phyloP scores from a whole-genome alignment of 495 filamentous ascomycete genomes.

The Xeromyces bisporus region DNA sequence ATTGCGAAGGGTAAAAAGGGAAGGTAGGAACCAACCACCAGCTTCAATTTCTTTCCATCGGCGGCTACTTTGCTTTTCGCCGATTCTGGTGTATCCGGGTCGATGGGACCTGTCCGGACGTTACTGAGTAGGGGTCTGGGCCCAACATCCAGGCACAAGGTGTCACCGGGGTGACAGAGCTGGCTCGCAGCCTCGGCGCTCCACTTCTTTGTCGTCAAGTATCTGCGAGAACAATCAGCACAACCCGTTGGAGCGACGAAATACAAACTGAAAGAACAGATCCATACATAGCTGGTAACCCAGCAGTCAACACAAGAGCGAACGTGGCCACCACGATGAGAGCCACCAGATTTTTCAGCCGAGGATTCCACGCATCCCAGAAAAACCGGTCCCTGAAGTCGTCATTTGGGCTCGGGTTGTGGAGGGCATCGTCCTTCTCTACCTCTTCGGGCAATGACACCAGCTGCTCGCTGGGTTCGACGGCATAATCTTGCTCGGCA shows the following conservation, averaged over 20 bases:
- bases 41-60: slow-evolving; percentile 43
- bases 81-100: too few relatives aligned
- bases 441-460: too few relatives aligned
- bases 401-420: slow-evolving; percentile 54
- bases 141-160: slow-evolving; percentile 41
- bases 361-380: slow-evolving; percentile 44
- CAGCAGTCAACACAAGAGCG: too few relatives aligned
- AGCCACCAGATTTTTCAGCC: slow-evolving; percentile 56
- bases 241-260: slow-evolving; percentile 13
- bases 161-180: slow-evolving; percentile 25
- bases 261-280: too few relatives aligned
- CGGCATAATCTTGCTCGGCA: slow-evolving; percentile 61
- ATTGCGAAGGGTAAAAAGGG: slow-evolving; percentile 20
- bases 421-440: slow-evolving; percentile 63
- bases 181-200: slow-evolving; percentile 7
- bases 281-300: too few relatives aligned
- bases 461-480: too few relatives aligned
- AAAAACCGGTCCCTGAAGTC: slow-evolving; percentile 51
- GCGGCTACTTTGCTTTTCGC: too few relatives aligned
- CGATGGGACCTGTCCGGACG: slow-evolving; percentile 43
- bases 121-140: slow-evolving; percentile 41
- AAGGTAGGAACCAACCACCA: too few relatives aligned
- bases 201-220: slow-evolving; percentile 40
- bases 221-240: background rate
- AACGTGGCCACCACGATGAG: slow-evolving; percentile 42